A percentile compares a stretch with the other conserved stretches of the same genome.
These are phyloP conservation scores for Colletotrichum somersetense DNA, from an alignment of 2,329 filamentous ascomycete genomes.

Conservation along the genomic window DNA sequence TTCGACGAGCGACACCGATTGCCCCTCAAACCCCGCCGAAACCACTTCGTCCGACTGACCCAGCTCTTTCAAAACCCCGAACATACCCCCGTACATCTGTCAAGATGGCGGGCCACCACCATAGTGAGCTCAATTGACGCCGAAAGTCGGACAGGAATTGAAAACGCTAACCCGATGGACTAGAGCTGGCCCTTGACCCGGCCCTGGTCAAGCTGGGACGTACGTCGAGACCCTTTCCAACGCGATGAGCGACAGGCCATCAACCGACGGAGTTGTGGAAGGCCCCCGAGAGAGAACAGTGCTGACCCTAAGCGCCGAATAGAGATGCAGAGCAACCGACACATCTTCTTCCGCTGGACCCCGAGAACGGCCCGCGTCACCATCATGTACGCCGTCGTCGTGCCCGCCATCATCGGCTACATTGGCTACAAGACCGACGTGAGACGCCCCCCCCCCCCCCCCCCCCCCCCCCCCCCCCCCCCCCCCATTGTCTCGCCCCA, in stretches of 20 bases:
- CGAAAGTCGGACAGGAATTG: neutral
- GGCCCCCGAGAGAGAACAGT: neutral
- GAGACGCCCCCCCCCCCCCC: slow-evolving; percentile 59
- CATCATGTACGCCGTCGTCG: slow-evolving; percentile 79
- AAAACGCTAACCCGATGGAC: slow-evolving; percentile 26
- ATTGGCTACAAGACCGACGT: slow-evolving; percentile 88
- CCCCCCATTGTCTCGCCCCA: neutral
- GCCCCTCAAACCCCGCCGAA: slow-evolving; percentile 11
- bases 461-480: neutral
- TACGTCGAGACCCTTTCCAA: slow-evolving; percentile 50
- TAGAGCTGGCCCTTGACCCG: slow-evolving; percentile 62
- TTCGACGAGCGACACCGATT: slow-evolving; percentile 23
- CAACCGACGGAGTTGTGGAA: neutral
- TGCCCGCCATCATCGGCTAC: slow-evolving; percentile 79
- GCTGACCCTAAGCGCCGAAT: slow-evolving; percentile 45
- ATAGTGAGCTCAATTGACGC: slow-evolving; percentile 39
- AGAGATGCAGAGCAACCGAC: slow-evolving; percentile 88
- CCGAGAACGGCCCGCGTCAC: slow-evolving; percentile 83
- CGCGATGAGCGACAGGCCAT: neutral
- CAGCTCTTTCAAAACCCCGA: neutral
- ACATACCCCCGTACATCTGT: slow-evolving; percentile 5
- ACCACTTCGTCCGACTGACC: slow-evolving; percentile 17
- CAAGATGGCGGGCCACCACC: slow-evolving; percentile 44
- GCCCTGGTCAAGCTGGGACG: slow-evolving; percentile 60
- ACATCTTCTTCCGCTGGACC: slow-evolving; percentile 97